Percentiles rank a stretch among this genome's conserved stretches.
Conservation (phyloP, 345 rosid genomes). For the Trapa bicornis region DNA sequence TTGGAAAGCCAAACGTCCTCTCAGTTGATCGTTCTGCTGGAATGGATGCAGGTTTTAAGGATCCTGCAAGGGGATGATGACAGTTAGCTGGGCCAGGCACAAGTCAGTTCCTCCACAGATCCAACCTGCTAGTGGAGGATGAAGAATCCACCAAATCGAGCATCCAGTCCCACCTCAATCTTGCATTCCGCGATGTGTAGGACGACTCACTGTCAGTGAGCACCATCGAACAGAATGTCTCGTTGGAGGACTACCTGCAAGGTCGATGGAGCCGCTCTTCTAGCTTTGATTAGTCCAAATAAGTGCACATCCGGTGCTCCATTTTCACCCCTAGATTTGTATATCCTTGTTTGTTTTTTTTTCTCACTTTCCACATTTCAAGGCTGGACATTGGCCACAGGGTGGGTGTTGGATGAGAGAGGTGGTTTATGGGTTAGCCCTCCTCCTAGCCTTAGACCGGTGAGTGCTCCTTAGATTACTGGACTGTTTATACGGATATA, state of each 20-base stretch:
- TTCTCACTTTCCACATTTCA: background rate
- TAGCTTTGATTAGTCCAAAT: slow-evolving; percentile 54
- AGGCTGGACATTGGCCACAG: background rate
- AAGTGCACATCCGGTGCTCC: background rate
- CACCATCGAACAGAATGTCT: slow-evolving; percentile 51
- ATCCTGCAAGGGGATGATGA: slow-evolving; percentile 57
- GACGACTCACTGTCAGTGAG: slow-evolving; percentile 62
- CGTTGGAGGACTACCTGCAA: slow-evolving; percentile 71
- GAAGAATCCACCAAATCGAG: slow-evolving; percentile 40
- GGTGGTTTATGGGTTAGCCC: slow-evolving; percentile 59
- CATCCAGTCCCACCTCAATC: slow-evolving; percentile 70
- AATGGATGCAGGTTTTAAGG: slow-evolving; percentile 42
- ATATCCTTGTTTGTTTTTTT: slow-evolving; percentile 1
- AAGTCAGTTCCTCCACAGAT: slow-evolving; percentile 32
- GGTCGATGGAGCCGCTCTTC: slow-evolving; percentile 91
- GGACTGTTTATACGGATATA: no score
- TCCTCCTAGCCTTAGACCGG: no score
- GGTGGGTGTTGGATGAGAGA: slow-evolving; percentile 57
- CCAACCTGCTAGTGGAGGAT: slow-evolving; percentile 32
- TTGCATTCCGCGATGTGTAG: slow-evolving; percentile 65
- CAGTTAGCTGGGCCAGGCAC: slow-evolving; percentile 46
- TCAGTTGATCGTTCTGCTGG: background rate
- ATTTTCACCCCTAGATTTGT: background rate
- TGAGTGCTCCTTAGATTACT: no score
- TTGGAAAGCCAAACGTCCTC: background rate